phyloP scores from a whole-genome alignment of 2,329 filamentous ascomycete genomes.

The Cladosporium oxysporum region DNA sequence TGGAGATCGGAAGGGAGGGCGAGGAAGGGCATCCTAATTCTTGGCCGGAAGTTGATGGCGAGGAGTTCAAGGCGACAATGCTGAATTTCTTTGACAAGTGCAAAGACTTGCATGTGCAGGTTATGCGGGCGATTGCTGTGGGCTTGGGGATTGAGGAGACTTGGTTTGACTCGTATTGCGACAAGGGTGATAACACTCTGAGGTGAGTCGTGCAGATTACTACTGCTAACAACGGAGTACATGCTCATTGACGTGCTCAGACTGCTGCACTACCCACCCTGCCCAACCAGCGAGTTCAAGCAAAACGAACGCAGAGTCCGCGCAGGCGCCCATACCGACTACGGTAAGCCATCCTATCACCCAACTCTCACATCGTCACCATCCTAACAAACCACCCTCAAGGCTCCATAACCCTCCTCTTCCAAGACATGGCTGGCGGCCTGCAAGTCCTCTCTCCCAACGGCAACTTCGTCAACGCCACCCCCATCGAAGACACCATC shows the following conservation, averaged over 20 bases:
- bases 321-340: constrained; percentile 71
- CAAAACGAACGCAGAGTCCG: constrained; percentile 55
- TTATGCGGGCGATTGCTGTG: constrained; percentile 65
- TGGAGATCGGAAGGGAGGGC: constrained; percentile 64
- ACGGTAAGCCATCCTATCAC: constrained; percentile 42
- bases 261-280: constrained; percentile 53
- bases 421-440: constrained; percentile 56
- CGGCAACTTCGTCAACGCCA: constrained; percentile 74
- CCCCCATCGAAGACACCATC: constrained; percentile 74
- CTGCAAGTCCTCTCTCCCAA: constrained; percentile 66
- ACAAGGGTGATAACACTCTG: constrained; percentile 67
- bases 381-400: background rate
- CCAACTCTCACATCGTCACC: background rate
- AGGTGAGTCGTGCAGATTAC: background rate
- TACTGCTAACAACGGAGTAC: background rate
- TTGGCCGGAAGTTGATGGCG: constrained; percentile 69
- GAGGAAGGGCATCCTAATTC: constrained; percentile 68
- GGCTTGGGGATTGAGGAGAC: constrained; percentile 64
- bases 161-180: constrained; percentile 77
- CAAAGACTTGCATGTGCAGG: constrained; percentile 72
- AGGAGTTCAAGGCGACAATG: constrained; percentile 72
- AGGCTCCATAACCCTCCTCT: constrained; percentile 49
- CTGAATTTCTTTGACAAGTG: constrained; percentile 72
- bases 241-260: constrained; percentile 22
- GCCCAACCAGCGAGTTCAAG: constrained; percentile 59